phyloP scores from a whole-genome alignment of 306 rosid genomes.

The Elaeagnus macrophylla region DNA sequence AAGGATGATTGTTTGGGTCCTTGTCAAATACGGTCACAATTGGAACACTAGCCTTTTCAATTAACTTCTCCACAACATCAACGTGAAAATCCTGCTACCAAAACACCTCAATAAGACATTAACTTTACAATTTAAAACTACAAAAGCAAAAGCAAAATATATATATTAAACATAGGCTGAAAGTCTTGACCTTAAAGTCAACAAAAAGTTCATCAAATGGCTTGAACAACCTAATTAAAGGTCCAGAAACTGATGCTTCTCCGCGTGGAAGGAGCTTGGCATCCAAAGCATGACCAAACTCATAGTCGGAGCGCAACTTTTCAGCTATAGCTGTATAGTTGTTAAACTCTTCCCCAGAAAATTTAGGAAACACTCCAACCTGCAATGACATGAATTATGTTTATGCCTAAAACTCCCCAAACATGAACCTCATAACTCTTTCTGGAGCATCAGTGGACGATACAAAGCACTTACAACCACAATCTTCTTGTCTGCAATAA shows the following conservation, averaged over 20 bases:
- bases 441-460: neutral
- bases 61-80: conserved; percentile 62
- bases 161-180: conserved; percentile 1
- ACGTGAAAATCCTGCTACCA: conserved; percentile 56
- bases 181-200: conserved; percentile 51
- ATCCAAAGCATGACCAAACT: conserved; percentile 70
- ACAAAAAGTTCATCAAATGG: conserved; percentile 87
- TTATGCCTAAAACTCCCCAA: neutral
- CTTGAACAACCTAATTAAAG: conserved; percentile 68
- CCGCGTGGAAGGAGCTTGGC: conserved; percentile 89
- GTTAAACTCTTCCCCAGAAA: conserved; percentile 74
- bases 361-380: conserved; percentile 74
- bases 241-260: conserved; percentile 69
- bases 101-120: conserved; percentile 7
- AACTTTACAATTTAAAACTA: neutral
- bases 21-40: conserved; percentile 53
- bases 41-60: conserved; percentile 58
- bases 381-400: conserved; percentile 21
- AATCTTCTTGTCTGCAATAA: conserved; percentile 54
- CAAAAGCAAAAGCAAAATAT: neutral
- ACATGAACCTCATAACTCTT: conserved; percentile 7
- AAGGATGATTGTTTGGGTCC: conserved; percentile 62
- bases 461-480: conserved; percentile 45
- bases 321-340: conserved; percentile 52
- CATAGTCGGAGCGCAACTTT: conserved; percentile 78